Evolutionary conservation across 2,329 filamentous ascomycete genomes (phyloP).

Genomic region (Cryphonectria nitschkei): DNA sequence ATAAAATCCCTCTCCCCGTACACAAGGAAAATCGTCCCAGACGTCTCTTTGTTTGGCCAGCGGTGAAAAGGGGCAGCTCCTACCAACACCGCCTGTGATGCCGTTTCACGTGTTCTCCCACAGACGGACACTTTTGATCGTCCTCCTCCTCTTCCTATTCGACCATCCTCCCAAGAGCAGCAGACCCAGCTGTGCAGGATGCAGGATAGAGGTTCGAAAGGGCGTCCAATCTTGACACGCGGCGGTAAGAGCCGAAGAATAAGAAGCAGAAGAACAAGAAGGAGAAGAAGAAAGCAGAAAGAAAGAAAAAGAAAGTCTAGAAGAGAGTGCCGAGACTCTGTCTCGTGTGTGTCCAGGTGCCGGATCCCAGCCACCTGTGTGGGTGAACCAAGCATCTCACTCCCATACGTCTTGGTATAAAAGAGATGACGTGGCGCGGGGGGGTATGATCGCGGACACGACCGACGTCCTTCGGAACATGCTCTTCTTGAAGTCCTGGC

Average conservation of each 20-base stretch:
- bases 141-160: neutral
- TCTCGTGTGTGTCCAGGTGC: neutral
- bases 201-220: neutral
- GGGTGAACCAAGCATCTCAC: neutral
- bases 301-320: neutral
- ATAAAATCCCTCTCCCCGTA: neutral
- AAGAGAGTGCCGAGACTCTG: neutral
- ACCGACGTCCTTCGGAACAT: neutral
- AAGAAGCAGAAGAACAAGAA: too few relatives aligned
- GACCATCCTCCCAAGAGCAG: neutral
- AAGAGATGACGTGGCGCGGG: neutral
- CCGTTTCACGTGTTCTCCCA: neutral
- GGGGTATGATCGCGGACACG: neutral
- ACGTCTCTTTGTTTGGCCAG: neutral
- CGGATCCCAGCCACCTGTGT: neutral
- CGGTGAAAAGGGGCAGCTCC: neutral
- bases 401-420: neutral
- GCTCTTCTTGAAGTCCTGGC: neutral
- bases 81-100: neutral
- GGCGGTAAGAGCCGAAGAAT: neutral
- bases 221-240: neutral
- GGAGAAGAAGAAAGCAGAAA: neutral
- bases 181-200: neutral
- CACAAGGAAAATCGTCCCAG: neutral
- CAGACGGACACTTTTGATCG: neutral